phyloP scores from a whole-genome alignment of 305 asterid genomes.

The Euphrasia arctica region DNA sequence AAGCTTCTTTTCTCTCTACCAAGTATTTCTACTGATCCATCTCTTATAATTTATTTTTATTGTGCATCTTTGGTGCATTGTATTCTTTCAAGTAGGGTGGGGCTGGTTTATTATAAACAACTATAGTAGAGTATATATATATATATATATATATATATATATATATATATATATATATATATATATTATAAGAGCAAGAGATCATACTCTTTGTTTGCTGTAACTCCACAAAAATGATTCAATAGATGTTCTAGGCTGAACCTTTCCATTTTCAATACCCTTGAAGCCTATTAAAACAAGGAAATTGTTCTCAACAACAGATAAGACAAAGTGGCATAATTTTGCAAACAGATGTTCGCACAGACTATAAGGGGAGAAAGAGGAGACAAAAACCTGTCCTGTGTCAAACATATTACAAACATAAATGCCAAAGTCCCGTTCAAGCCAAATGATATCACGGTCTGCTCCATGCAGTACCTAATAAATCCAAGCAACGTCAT shows the following conservation, averaged over 20 bases:
- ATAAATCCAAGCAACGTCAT: slow-evolving; percentile 26
- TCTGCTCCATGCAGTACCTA: slow-evolving; percentile 99
- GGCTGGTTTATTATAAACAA: slow-evolving; percentile 16
- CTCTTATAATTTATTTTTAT: slow-evolving; percentile 1
- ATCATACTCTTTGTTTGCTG: slow-evolving; percentile 90
- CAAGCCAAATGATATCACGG: slow-evolving; percentile 91
- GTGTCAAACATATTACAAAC: slow-evolving; percentile 98
- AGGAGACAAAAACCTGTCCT: slow-evolving; percentile 71
- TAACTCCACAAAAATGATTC: slow-evolving; percentile 84
- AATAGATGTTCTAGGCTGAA: slow-evolving; percentile 81
- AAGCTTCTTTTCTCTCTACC: slow-evolving; percentile 12
- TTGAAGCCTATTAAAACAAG: slow-evolving; percentile 68
- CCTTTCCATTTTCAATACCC: slow-evolving; percentile 91
- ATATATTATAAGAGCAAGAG: slow-evolving; percentile 21
- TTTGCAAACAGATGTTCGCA: background rate
- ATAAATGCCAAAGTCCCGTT: slow-evolving; percentile 94
- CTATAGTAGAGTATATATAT: slow-evolving; percentile 17
- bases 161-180: too few species aligned
- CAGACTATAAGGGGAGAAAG: background rate
- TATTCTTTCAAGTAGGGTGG: slow-evolving; percentile 20
- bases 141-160: too few species aligned
- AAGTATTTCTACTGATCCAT: slow-evolving; percentile 9
- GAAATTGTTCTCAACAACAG: slow-evolving; percentile 28
- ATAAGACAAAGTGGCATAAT: slow-evolving; percentile 15
- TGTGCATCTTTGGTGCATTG: background rate